Percentiles rank a stretch among this genome's conserved stretches.
Evolutionary conservation across 148 eudicot species (phyloP).

Genomic region (Amaranthus hypochondriacus): DNA sequence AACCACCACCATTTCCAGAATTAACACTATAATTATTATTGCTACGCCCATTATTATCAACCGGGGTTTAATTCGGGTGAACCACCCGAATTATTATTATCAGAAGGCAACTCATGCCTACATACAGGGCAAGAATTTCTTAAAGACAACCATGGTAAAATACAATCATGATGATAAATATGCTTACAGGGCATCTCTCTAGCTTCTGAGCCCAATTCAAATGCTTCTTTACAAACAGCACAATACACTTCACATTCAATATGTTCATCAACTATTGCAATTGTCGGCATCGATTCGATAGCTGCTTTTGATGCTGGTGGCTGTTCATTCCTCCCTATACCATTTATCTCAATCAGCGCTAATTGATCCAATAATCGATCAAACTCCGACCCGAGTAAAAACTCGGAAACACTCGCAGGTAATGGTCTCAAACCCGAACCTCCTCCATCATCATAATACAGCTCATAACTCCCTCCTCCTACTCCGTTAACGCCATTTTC

Average conservation of each 20-base stretch:
- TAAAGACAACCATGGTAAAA: slow-evolving; percentile 43
- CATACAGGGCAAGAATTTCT: slow-evolving; percentile 57
- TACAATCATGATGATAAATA: slow-evolving; percentile 47
- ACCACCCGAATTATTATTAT: neutral
- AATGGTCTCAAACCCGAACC: slow-evolving; percentile 37
- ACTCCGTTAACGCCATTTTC: too few species aligned
- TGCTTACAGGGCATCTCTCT: slow-evolving; percentile 55
- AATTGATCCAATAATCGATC: slow-evolving; percentile 35
- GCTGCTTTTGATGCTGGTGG: slow-evolving; percentile 44
- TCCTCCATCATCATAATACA: slow-evolving; percentile 37
- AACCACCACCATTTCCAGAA: neutral
- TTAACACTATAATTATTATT: too few species aligned
- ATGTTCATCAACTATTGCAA: slow-evolving; percentile 26
- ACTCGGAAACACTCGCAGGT: slow-evolving; percentile 32
- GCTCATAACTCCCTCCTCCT: slow-evolving; percentile 13
- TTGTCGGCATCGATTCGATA: slow-evolving; percentile 37
- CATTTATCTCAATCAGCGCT: slow-evolving; percentile 16
- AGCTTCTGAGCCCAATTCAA: slow-evolving; percentile 30
- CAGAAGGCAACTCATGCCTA: slow-evolving; percentile 38
- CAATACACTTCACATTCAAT: slow-evolving; percentile 33
- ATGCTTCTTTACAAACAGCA: slow-evolving; percentile 49
- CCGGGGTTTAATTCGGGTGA: too few species aligned
- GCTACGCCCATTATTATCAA: too few species aligned
- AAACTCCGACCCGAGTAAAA: slow-evolving; percentile 41
- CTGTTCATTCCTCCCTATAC: slow-evolving; percentile 18